These are phyloP conservation scores for Sherardia arvensis DNA, from an alignment of 257 asterid genomes.

Conservation along the genomic window DNA sequence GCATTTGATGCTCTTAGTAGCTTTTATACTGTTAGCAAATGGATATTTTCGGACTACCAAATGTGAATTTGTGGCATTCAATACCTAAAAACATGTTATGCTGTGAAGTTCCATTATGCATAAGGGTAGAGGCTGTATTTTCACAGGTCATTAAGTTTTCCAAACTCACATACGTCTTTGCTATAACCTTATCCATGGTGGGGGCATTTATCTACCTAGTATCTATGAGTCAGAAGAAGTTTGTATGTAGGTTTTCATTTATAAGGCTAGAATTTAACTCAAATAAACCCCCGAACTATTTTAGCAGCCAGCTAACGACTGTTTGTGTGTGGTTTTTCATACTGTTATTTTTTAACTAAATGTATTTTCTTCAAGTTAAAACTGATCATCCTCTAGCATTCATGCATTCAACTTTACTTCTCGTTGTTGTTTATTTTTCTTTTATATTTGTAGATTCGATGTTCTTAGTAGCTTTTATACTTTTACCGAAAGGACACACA, in stretches of 20 bases:
- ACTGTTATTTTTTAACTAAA: too few species aligned
- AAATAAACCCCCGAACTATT: background rate
- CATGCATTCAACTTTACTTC: too few species aligned
- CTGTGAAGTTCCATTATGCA: background rate
- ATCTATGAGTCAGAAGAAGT: background rate
- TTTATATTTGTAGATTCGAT: background rate
- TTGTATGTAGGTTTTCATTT: background rate
- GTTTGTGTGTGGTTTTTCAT: background rate
- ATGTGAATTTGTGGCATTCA: background rate
- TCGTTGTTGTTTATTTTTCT: background rate
- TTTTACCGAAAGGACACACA: background rate
- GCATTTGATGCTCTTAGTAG: background rate
- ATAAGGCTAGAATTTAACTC: background rate
- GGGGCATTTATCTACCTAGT: background rate
- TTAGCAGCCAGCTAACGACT: background rate
- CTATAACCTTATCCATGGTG: background rate
- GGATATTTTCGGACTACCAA: background rate
- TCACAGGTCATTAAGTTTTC: background rate
- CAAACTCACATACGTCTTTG: background rate
- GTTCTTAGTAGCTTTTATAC: background rate
- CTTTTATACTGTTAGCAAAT: background rate
- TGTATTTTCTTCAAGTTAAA: too few species aligned
- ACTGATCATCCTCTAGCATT: too few species aligned
- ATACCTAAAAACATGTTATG: too few species aligned
- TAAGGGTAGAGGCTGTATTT: background rate